Evolutionary conservation across 164 flowering plant species (phyloP).

Genomic region (Stephania cephalantha): DNA sequence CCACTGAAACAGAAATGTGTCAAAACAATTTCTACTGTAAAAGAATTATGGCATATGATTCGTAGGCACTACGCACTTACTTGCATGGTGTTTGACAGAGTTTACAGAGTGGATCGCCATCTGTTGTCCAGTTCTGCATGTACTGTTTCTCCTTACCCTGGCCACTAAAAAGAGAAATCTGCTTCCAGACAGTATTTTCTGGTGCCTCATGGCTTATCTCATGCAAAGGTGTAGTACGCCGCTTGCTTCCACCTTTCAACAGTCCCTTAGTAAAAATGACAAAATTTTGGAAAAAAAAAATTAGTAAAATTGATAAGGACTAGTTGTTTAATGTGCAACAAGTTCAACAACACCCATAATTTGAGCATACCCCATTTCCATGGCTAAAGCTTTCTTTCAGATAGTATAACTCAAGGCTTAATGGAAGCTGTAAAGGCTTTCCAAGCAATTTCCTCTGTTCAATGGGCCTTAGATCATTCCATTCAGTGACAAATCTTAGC

Average conservation of each 20-base stretch:
- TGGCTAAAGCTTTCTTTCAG: constrained; percentile 65
- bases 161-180: constrained; percentile 44
- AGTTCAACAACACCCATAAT: background rate
- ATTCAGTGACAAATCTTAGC: constrained; percentile 48
- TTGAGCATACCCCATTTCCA: constrained; percentile 47
- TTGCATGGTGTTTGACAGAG: constrained; percentile 81
- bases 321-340: background rate
- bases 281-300: background rate
- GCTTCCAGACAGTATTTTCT: constrained; percentile 63
- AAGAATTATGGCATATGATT: background rate
- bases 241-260: constrained; percentile 71
- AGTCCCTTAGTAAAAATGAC: constrained; percentile 49
- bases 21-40: background rate
- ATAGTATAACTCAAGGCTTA: constrained; percentile 60
- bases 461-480: constrained; percentile 68
- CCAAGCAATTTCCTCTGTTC: constrained; percentile 57
- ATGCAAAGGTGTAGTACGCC: constrained; percentile 59
- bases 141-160: constrained; percentile 50
- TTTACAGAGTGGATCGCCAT: constrained; percentile 90
- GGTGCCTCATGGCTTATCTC: constrained; percentile 72
- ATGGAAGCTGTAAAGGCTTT: constrained; percentile 82
- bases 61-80: constrained; percentile 31
- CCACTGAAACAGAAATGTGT: constrained; percentile 41
- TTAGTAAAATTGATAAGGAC: background rate
- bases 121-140: constrained; percentile 60